These are phyloP conservation scores for Pichia sp. DNA, from an alignment of 1,139 yeast species.

Conservation along the genomic window DNA sequence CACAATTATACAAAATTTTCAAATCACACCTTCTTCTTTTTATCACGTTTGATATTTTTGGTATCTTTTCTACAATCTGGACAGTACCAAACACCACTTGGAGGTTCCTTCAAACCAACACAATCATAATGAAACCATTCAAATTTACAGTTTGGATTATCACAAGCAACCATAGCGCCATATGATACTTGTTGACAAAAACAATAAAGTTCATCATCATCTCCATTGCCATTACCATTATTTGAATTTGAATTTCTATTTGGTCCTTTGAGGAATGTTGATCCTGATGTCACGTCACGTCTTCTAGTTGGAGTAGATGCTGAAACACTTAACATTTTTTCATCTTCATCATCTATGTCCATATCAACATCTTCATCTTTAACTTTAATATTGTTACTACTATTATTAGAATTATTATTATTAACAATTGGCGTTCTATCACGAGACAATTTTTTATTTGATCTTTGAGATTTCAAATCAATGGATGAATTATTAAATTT, in stretches of 20 bases:
- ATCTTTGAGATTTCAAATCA: slow-evolving; percentile 4
- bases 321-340: background rate
- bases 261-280: slow-evolving; percentile 12
- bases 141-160: slow-evolving; percentile 68
- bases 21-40: slow-evolving; percentile 8
- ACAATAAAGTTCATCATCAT: slow-evolving; percentile 66
- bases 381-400: background rate
- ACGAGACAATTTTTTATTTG: slow-evolving; percentile 7
- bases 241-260: slow-evolving; percentile 5
- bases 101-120: slow-evolving; percentile 68
- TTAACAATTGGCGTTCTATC: slow-evolving; percentile 9
- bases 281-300: slow-evolving; percentile 12
- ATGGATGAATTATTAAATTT: slow-evolving; percentile 5
- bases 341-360: background rate
- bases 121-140: slow-evolving; percentile 85
- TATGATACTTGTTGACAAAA: slow-evolving; percentile 79
- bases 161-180: slow-evolving; percentile 93
- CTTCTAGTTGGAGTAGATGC: slow-evolving; percentile 9
- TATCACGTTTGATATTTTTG: slow-evolving; percentile 13
- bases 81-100: slow-evolving; percentile 60
- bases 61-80: slow-evolving; percentile 42
- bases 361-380: background rate
- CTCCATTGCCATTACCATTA: slow-evolving; percentile 8
- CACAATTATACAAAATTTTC: background rate
- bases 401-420: slow-evolving; percentile 3